phyloP scores from a whole-genome alignment of 192 early-diverging fungal species.

The Endogone sp. region DNA sequence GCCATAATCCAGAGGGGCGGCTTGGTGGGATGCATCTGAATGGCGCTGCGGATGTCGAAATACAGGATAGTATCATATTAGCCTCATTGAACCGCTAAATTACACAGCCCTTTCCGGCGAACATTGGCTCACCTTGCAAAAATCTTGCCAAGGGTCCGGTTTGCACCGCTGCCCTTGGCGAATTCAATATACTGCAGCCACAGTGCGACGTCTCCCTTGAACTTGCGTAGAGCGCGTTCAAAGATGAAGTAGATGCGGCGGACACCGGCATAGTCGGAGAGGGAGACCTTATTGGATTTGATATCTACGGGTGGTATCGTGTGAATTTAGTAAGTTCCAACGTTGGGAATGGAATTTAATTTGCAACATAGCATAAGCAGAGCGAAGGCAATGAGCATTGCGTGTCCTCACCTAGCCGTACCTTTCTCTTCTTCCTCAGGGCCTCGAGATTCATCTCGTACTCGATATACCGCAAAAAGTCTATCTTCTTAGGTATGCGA shows the following conservation, averaged over 20 bases:
- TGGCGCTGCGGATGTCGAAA: conserved; percentile 46
- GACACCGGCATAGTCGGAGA: conserved; percentile 73
- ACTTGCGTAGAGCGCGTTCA: conserved; percentile 72
- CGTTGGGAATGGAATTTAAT: no score
- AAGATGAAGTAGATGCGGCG: conserved; percentile 79
- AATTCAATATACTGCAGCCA: conserved; percentile 95
- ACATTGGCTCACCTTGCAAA: conserved; percentile 58
- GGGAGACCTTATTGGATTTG: conserved; percentile 30
- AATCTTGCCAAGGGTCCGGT: conserved; percentile 61
- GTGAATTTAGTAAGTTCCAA: no score
- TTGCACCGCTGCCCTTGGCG: conserved; percentile 49
- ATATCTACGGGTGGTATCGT: no score
- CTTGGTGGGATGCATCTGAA: conserved; percentile 83
- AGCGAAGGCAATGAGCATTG: no score
- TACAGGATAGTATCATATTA: background rate
- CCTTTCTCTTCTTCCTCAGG: conserved; percentile 74
- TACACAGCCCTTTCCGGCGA: background rate
- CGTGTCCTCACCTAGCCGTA: conserved; percentile 36
- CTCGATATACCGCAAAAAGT: conserved; percentile 90
- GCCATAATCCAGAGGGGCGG: conserved; percentile 88
- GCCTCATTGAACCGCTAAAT: conserved; percentile 4
- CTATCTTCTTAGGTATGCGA: conserved; percentile 64
- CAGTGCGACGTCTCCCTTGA: conserved; percentile 70
- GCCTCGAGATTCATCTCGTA: conserved; percentile 93
- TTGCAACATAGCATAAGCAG: no score